Evolutionary conservation across 2,329 filamentous ascomycete genomes (phyloP).

Genomic region (Triangularia setosa): DNA sequence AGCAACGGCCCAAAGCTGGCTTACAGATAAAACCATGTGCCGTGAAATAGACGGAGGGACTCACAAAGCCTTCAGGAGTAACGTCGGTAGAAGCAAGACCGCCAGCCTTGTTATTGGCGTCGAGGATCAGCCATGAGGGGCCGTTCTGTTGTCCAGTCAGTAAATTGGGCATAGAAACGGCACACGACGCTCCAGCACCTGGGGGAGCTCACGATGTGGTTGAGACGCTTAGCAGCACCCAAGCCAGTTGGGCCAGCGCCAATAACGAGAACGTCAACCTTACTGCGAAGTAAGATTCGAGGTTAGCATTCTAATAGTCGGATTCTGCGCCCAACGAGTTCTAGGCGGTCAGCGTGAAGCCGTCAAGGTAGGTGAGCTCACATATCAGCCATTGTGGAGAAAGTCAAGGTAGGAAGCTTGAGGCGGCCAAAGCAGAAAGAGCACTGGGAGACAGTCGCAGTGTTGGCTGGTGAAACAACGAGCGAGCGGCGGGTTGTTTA

Average conservation of each 20-base stretch:
- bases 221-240: slow-evolving; percentile 94
- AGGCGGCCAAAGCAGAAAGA: background rate
- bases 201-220: slow-evolving; percentile 75
- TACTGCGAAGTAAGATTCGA: slow-evolving; percentile 48
- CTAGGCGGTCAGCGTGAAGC: background rate
- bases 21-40: background rate
- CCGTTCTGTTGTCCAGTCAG: slow-evolving; percentile 59
- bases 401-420: background rate
- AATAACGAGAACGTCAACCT: slow-evolving; percentile 96
- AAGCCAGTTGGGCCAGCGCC: slow-evolving; percentile 96
- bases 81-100: slow-evolving; percentile 94
- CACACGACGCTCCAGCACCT: slow-evolving; percentile 10
- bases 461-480: background rate
- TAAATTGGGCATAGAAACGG: slow-evolving; percentile 3
- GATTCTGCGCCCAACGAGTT: background rate
- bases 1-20: background rate
- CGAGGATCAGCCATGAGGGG: slow-evolving; percentile 93
- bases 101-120: slow-evolving; percentile 86
- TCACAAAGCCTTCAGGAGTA: slow-evolving; percentile 93
- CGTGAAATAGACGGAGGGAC: slow-evolving; percentile 32
- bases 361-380: slow-evolving; percentile 17
- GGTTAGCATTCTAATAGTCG: slow-evolving; percentile 14
- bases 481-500: background rate
- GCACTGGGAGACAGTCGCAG: background rate
- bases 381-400: slow-evolving; percentile 30